Base-by-base conservation (phyloP, 768 basidiomycete genomes). In the Rhizopogon salebrosus region DNA sequence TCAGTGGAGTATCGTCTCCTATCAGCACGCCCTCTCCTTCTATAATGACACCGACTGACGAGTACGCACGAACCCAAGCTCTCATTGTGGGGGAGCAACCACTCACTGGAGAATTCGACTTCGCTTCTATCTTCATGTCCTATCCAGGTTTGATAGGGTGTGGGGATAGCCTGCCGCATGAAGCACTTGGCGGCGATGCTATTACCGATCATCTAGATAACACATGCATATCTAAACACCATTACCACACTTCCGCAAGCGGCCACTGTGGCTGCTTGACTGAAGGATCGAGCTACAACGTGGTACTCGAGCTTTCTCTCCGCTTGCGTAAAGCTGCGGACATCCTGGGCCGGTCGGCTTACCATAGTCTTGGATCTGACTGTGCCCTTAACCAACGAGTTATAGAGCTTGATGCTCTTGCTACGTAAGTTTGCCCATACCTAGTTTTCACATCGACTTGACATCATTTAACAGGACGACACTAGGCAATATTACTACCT, bases 261-360 rank as follows among this genome's bases (percentile, higher is more conserved):
- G 70, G 70, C 14, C 77, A 81, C 48, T 86, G 84, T 56, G 79
- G 76, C 4, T 87, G 84, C 60, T 70, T 85, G 24, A 71, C 75
- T 49, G 84, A 85, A 54, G 59, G 73, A 8, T 59, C 71, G 18
- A 77, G 70, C 58, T 85, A 87, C 60, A 79, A 70, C 51, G 76
- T 75, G n/a, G 70, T 84, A 20, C 74, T 86, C 10, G 84, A 87
- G 58, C 70, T 87, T n/a, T 85, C 83, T 2, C 68, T 85, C 27
- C 74, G 82, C 48, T 74, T 87, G 20, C 75, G 83, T 22, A 81
- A 76, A 58, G 83, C 82, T 10, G 76, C 79, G n/a, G 74, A 82
- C 49, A 68, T 78, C 36, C 75, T 87, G 37, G 70, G 74, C 10
- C 78, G 72, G 37, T 78, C 78, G 14, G 60, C 76, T 18, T 67